Evolutionary conservation across 2,329 filamentous ascomycete genomes (phyloP).

Genomic region (Aspergillus calidoustus): DNA sequence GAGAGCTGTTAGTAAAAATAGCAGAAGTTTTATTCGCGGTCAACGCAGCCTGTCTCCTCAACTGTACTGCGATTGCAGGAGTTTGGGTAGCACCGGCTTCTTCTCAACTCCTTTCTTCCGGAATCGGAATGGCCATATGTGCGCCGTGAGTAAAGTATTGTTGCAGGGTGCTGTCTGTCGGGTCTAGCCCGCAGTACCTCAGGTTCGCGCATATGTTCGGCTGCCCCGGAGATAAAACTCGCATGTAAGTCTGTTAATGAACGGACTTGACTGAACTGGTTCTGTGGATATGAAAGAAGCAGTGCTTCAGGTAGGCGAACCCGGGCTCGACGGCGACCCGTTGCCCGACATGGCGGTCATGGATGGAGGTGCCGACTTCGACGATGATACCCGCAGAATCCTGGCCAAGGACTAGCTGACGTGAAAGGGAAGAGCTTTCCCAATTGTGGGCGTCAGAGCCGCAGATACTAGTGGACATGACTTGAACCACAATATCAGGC

Average conservation of each 20-base stretch:
- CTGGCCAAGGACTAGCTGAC: background rate
- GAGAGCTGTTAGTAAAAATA: background rate
- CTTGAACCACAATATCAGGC: background rate
- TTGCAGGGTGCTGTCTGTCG: constrained; percentile 1
- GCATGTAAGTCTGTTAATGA: background rate
- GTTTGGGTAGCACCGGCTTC: constrained; percentile 1
- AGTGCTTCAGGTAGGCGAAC: background rate
- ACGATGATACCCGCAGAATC: background rate
- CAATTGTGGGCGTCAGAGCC: background rate
- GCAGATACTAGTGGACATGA: background rate
- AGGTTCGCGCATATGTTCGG: constrained; percentile 2
- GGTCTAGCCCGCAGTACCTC: constrained; percentile 3
- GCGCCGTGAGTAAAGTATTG: constrained; percentile 3
- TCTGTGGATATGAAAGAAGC: no score
- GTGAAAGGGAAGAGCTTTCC: background rate
- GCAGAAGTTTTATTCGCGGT: background rate
- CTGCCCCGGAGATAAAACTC: background rate
- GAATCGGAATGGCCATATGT: constrained; percentile 2
- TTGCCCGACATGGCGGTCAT: background rate
- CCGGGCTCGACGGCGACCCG: constrained; percentile 1
- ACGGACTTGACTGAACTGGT: no score
- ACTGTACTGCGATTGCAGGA: constrained; percentile 1
- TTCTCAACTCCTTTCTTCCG: background rate
- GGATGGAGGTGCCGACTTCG: background rate
- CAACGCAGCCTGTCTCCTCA: background rate